phyloP scores from a whole-genome alignment of 768 basidiomycete species.

The Leccinum uliginosum region DNA sequence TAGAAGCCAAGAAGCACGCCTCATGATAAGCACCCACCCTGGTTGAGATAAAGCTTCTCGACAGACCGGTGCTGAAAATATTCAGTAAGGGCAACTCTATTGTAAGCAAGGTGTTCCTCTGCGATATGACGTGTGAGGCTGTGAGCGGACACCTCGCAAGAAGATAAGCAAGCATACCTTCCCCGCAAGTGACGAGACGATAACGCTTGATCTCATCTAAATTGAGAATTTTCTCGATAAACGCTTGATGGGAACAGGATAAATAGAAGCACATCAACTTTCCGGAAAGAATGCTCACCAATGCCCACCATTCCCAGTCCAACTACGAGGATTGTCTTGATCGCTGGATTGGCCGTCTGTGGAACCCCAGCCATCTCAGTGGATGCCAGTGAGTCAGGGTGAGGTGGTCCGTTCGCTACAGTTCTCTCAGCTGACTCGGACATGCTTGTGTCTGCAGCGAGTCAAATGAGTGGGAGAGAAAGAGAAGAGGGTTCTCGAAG shows the following conservation, averaged over 20 bases:
- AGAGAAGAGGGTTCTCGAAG: background rate
- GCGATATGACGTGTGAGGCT: too few species aligned
- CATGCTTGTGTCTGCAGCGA: background rate
- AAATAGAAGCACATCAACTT: background rate
- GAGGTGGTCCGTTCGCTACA: background rate
- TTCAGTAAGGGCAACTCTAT: background rate
- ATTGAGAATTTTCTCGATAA: background rate
- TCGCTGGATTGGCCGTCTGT: background rate
- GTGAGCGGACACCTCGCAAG: background rate
- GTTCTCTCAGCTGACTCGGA: background rate
- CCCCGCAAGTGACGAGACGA: background rate
- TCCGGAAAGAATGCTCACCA: background rate
- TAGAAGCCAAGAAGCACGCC: background rate
- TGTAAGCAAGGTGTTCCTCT: background rate
- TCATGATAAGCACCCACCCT: conserved; percentile 23
- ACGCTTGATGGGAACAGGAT: background rate
- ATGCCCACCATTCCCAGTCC: background rate
- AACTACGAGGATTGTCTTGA: background rate
- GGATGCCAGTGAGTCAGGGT: background rate
- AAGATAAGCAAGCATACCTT: background rate
- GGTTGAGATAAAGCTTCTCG: conserved; percentile 48
- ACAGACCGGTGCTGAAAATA: background rate
- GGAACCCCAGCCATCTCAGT: background rate
- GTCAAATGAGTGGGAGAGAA: background rate
- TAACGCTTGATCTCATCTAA: background rate